Evolutionary conservation across 805 yeast species (phyloP).

Genomic region (Candida hungchunana): DNA sequence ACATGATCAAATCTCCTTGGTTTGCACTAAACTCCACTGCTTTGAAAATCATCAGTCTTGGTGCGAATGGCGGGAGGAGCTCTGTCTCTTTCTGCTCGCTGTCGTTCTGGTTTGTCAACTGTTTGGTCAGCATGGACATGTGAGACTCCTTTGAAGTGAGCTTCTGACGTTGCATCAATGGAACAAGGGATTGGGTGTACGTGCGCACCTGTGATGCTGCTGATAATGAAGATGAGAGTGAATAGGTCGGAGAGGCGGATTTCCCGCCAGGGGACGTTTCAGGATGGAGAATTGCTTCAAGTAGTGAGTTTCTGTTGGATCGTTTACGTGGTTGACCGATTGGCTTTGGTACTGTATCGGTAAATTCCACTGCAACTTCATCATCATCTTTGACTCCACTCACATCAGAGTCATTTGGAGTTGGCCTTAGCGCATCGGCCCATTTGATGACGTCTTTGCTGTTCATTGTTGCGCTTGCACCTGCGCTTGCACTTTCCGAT

Average conservation of each 20-base stretch:
- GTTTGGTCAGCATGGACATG: slow-evolving; percentile 25
- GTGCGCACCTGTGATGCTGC: slow-evolving; percentile 13
- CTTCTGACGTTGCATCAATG: slow-evolving; percentile 12
- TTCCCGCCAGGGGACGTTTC: slow-evolving; percentile 18
- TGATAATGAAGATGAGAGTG: slow-evolving; percentile 18
- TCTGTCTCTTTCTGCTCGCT: slow-evolving; percentile 2
- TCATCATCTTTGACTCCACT: slow-evolving; percentile 12
- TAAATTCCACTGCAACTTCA: slow-evolving; percentile 23
- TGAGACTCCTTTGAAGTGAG: slow-evolving; percentile 13
- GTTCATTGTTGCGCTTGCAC: slow-evolving; percentile 6
- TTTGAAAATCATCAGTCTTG: slow-evolving; percentile 43
- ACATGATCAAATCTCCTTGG: slow-evolving; percentile 63
- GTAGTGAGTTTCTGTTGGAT: slow-evolving; percentile 22
- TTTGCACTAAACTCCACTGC: slow-evolving; percentile 50
- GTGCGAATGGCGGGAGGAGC: slow-evolving; percentile 52
- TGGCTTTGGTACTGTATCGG: slow-evolving; percentile 17
- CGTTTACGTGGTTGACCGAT: slow-evolving; percentile 12
- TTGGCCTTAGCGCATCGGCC: slow-evolving; percentile 19
- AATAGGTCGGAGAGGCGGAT: slow-evolving; percentile 23
- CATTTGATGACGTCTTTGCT: slow-evolving; percentile 22
- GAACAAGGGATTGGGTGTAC: slow-evolving; percentile 14
- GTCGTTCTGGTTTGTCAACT: slow-evolving; percentile 21
- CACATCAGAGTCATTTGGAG: slow-evolving; percentile 1
- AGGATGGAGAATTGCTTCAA: slow-evolving; percentile 25
- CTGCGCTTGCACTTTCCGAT: too few relatives aligned